Evolutionary conservation across 2,329 filamentous ascomycete genomes (phyloP), one percentile per base, ranked within the genome.

Genomic region (Claviceps africana): DNA sequence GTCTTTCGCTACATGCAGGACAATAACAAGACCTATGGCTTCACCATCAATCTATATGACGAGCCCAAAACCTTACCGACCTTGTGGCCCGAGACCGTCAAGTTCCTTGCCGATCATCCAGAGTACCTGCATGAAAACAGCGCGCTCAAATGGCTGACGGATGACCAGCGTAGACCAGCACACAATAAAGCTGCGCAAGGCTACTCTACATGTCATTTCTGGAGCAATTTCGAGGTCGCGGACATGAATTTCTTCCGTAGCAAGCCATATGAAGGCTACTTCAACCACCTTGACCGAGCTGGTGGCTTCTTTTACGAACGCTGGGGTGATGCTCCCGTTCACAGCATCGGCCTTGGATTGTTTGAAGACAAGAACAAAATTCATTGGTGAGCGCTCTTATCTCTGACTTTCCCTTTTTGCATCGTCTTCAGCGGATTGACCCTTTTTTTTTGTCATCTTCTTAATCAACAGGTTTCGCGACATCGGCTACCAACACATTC

Each of bases 261-360:
- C 64, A 81, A 90, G 65, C 77, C 81, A 46, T 98, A 98, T 65
- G 86, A 95, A 64, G 89, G 94, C 57, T 98, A 96, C 69, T 98
- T 98, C 65, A 83, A 95, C 64, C 89, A 97, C 67, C 77, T 98
- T 35, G 93, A 98, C 87, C 90, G 86, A 21, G 88, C 90, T 0
- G 93, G 93, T 39, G 93, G 93, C 25, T 98, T 98, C 78, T 98
- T 95, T 69, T 98, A 98, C 65, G 93, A 98, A 72, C 78, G 93
- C 60, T 98, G 93, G 93, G 93, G 93, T 10, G 93, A 98, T 73
- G 93, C 93, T 2, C 93, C 93, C 0, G 93, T 98, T 6, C 93
- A 98, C 69, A 94, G 88, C 58, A 89, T 98, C 61, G 93, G 88
- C 0, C 70, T 98, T 43, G 93, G 88, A 31, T 69, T 98, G 28